Evolutionary conservation across 2,329 filamentous ascomycete genomes (phyloP).

Genomic region (Pochonia chlamydosporia): DNA sequence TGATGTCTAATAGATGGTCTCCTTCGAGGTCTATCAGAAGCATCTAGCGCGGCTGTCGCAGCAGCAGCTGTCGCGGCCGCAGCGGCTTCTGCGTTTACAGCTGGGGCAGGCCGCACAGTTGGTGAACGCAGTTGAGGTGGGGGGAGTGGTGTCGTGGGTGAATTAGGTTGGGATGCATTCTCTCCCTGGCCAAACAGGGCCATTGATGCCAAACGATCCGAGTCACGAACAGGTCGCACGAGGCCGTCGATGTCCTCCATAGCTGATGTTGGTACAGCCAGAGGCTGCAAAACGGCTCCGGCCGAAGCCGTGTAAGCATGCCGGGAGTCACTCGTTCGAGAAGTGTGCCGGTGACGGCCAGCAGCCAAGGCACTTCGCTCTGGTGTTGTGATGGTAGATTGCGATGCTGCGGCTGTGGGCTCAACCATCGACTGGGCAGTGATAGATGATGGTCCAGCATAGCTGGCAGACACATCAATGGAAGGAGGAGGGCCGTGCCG

Average conservation of each 20-base stretch:
- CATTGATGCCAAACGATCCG: constrained; percentile 81
- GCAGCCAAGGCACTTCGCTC: constrained; percentile 16
- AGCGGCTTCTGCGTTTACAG: constrained; percentile 41
- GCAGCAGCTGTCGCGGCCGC: constrained; percentile 35
- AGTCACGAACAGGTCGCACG: constrained; percentile 73
- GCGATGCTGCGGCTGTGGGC: constrained; percentile 12
- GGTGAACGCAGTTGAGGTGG: constrained; percentile 55
- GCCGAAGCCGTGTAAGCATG: constrained; percentile 43
- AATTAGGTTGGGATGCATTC: constrained; percentile 82
- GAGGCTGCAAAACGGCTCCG: constrained; percentile 50
- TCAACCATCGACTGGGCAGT: constrained; percentile 20
- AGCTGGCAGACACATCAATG: constrained; percentile 42
- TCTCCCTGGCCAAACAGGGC: constrained; percentile 62
- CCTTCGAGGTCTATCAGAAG: constrained; percentile 53
- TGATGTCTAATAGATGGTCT: constrained; percentile 87
- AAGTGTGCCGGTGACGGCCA: constrained; percentile 44
- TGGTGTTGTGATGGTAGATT: constrained; percentile 8
- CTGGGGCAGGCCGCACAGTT: constrained; percentile 39
- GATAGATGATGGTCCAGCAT: constrained; percentile 31
- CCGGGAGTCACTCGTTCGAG: constrained; percentile 45
- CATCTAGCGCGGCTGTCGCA: constrained; percentile 42
- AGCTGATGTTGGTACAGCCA: constrained; percentile 59
- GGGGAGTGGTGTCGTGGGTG: constrained; percentile 77
- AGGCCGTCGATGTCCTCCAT: constrained; percentile 69
- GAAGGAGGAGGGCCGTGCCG: constrained; percentile 79